These are phyloP conservation scores for Fusarium floridanum DNA, from an alignment of 2,329 filamentous ascomycete genomes.

Conservation along the genomic window DNA sequence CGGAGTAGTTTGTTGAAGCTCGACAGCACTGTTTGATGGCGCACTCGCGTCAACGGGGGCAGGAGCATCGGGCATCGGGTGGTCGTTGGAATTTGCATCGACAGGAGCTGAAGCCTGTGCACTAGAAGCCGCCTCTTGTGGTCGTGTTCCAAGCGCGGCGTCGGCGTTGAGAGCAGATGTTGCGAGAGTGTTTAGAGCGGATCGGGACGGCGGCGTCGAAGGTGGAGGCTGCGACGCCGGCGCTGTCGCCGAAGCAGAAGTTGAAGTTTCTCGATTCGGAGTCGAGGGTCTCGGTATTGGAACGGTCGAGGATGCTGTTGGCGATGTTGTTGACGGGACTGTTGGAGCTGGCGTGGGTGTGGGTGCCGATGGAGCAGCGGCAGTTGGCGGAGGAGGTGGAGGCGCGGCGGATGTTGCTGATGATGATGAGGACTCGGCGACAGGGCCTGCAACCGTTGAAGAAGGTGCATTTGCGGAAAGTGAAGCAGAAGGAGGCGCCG, in stretches of 20 bases:
- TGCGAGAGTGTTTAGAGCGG: conserved; percentile 8
- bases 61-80: conserved; percentile 41
- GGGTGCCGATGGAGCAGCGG: conserved; percentile 7
- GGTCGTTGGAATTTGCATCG: conserved; percentile 33
- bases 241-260: conserved; percentile 11
- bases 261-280: conserved; percentile 12
- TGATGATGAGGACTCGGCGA: conserved; percentile 24
- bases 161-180: conserved; percentile 21
- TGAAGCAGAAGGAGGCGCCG: conserved; percentile 19
- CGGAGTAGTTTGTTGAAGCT: conserved; percentile 38
- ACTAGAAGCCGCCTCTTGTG: conserved; percentile 34
- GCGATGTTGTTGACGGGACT: conserved; percentile 11
- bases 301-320: conserved; percentile 13
- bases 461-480: conserved; percentile 14
- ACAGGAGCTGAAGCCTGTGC: conserved; percentile 21
- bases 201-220: conserved; percentile 37
- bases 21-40: conserved; percentile 15
- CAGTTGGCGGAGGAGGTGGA: conserved; percentile 11
- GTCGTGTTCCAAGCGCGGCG: conserved; percentile 31
- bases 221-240: conserved; percentile 27
- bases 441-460: conserved; percentile 4
- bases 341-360: conserved; percentile 4
- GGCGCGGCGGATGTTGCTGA: conserved; percentile 27
- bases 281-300: conserved; percentile 15
- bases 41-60: conserved; percentile 14